Evolutionary conservation across 2,329 filamentous ascomycete species (phyloP).

Genomic region (Sporothrix euskadiensis): DNA sequence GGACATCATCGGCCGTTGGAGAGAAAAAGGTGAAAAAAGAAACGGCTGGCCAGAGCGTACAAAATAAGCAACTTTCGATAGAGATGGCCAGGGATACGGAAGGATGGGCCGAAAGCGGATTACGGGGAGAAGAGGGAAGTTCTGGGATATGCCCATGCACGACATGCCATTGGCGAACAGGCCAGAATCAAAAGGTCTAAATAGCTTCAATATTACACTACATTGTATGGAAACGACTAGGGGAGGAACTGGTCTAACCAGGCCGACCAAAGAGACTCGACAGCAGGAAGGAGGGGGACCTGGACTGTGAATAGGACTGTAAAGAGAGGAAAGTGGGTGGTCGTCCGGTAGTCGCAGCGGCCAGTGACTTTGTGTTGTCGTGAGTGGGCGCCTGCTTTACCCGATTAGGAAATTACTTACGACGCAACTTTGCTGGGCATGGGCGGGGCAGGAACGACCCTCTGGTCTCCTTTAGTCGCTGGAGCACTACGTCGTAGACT

Average conservation of each 20-base stretch:
- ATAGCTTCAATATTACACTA: background rate
- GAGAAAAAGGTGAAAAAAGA: background rate
- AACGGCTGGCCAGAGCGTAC: background rate
- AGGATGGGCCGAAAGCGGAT: background rate
- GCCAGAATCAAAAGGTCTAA: background rate
- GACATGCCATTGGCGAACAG: background rate
- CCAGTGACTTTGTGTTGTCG: background rate
- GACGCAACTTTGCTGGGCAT: background rate
- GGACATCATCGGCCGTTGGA: constrained; percentile 13
- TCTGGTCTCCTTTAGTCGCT: background rate
- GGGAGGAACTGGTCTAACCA: background rate
- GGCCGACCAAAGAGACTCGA: background rate
- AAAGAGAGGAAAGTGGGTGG: background rate
- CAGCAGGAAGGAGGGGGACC: background rate
- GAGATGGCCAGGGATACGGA: background rate
- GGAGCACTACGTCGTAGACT: background rate
- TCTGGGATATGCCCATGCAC: background rate
- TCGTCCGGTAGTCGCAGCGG: background rate
- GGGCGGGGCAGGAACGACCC: background rate
- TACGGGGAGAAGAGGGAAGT: background rate
- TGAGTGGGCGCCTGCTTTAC: background rate
- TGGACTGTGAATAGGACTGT: background rate
- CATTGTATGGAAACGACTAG: background rate
- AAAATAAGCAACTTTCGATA: background rate
- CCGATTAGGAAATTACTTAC: constrained; percentile 21